Conservation (phyloP, 345 rosid species). For the Moricandia moricandioides region DNA sequence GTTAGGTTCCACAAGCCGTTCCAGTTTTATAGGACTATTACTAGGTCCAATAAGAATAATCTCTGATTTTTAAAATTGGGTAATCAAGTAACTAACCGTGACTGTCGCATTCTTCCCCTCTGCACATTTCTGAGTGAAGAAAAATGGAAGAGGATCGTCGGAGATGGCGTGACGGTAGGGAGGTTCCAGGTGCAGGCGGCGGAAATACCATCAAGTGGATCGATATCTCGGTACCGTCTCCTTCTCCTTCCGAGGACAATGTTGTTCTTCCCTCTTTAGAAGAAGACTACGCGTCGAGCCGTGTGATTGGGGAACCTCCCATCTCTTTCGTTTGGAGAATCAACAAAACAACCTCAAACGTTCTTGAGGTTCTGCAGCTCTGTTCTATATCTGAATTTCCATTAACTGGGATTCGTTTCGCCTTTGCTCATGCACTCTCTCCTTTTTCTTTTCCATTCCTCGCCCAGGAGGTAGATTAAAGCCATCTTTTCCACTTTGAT, state of each 20-base stretch:
- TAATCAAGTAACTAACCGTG: not conserved
- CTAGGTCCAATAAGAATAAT: not conserved
- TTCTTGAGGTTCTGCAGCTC: slow-evolving; percentile 63
- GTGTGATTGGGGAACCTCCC: slow-evolving; percentile 43
- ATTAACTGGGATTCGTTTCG: slow-evolving; percentile 54
- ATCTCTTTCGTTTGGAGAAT: slow-evolving; percentile 59
- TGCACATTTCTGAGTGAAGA: not conserved
- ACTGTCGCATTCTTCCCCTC: not conserved
- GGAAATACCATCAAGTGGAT: slow-evolving; percentile 66
- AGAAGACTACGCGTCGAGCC: slow-evolving; percentile 64
- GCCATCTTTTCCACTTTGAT: not conserved
- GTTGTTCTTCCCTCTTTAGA: slow-evolving; percentile 42
- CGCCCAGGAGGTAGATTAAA: slow-evolving; percentile 40
- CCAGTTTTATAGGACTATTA: not conserved
- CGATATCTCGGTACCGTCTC: slow-evolving; percentile 50
- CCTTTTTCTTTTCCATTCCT: slow-evolving; percentile 63
- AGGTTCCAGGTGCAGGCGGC: slow-evolving; percentile 66
- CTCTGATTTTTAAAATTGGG: not conserved
- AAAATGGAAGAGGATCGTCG: slow-evolving; percentile 33
- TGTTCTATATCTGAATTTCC: slow-evolving; percentile 50
- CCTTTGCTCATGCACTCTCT: slow-evolving; percentile 55
- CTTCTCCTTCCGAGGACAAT: slow-evolving; percentile 16
- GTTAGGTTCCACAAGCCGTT: not conserved
- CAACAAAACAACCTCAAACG: slow-evolving; percentile 43
- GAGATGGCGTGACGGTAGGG: slow-evolving; percentile 48